A percentile compares a stretch with the other conserved stretches of the same genome.
Conservation (phyloP, 331 rosid genomes). For the Rosa hybrid region DNA sequence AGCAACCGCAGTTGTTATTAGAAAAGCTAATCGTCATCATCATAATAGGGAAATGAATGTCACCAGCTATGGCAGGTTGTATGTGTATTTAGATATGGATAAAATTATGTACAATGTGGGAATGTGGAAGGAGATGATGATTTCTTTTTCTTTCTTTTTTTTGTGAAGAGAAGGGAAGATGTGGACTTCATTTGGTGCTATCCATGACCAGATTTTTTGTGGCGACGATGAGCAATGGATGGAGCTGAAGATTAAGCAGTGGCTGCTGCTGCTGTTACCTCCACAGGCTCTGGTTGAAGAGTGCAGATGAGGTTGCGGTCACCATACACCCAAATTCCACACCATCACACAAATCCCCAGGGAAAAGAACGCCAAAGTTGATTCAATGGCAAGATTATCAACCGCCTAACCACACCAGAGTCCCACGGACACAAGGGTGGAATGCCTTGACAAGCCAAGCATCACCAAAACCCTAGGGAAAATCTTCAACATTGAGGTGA, state of each 20-base stretch:
- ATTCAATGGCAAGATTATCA: no score
- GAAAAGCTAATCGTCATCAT: conserved; percentile 32
- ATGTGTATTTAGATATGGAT: conserved; percentile 28
- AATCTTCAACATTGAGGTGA: no score
- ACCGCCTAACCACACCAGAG: no score
- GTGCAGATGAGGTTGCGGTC: conserved; percentile 97
- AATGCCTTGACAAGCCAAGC: no score
- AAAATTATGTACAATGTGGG: conserved; percentile 47
- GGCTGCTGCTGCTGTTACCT: conserved; percentile 89
- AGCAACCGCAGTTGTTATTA: conserved; percentile 28
- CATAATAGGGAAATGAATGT: conserved; percentile 24
- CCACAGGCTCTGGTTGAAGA: conserved; percentile 70
- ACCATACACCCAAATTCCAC: no score
- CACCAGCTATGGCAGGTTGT: conserved; percentile 34
- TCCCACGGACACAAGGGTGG: no score
- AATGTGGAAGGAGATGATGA: conserved; percentile 18
- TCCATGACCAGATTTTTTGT: not conserved
- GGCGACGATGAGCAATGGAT: not conserved
- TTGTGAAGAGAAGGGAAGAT: conserved; percentile 9
- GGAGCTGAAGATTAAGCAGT: conserved; percentile 49
- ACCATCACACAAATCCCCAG: no score
- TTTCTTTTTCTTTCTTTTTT: not conserved
- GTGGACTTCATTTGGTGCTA: not conserved
- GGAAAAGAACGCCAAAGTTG: no score
- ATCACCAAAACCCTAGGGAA: no score